Evolutionary conservation across 2,329 filamentous ascomycete species (phyloP).

Genomic region (Fonsecaea erecta): DNA sequence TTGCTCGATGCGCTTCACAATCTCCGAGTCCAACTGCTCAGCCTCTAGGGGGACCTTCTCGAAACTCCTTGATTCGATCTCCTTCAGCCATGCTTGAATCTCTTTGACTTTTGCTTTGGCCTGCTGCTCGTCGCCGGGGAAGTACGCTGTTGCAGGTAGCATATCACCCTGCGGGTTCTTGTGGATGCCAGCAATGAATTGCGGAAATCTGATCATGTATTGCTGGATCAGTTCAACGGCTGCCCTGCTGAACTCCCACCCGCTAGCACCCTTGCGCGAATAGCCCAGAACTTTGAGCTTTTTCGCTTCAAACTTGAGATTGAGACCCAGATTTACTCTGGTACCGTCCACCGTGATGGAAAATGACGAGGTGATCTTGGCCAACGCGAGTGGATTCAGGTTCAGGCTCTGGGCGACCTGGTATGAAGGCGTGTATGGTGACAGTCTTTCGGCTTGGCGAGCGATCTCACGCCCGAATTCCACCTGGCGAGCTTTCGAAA

Average conservation of each 20-base stretch:
- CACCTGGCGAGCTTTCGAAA: slow-evolving; percentile 71
- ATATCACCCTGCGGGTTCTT: slow-evolving; percentile 83
- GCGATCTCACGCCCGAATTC: slow-evolving; percentile 83
- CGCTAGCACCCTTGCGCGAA: slow-evolving; percentile 79
- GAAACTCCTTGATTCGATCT: slow-evolving; percentile 86
- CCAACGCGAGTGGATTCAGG: slow-evolving; percentile 83
- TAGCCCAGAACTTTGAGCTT: slow-evolving; percentile 96
- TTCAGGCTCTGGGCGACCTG: slow-evolving; percentile 81
- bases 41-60: slow-evolving; percentile 96
- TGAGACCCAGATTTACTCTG: slow-evolving; percentile 87
- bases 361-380: slow-evolving; percentile 95
- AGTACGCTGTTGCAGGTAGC: slow-evolving; percentile 83
- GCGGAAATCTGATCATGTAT: slow-evolving; percentile 93
- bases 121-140: slow-evolving; percentile 62
- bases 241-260: slow-evolving; percentile 93
- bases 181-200: slow-evolving; percentile 90
- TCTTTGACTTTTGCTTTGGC: slow-evolving; percentile 87
- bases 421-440: slow-evolving; percentile 83
- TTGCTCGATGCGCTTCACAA: slow-evolving; percentile 78
- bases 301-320: slow-evolving; percentile 94
- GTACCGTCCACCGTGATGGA: slow-evolving; percentile 80
- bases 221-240: slow-evolving; percentile 79
- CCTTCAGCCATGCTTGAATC: slow-evolving; percentile 91
- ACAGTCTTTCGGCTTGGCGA: slow-evolving; percentile 67
- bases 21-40: slow-evolving; percentile 90